Evolutionary conservation across 2,329 filamentous ascomycete genomes (phyloP), one percentile per base, ranked within the genome.

Genomic region (Incumbomyces delicatus): DNA sequence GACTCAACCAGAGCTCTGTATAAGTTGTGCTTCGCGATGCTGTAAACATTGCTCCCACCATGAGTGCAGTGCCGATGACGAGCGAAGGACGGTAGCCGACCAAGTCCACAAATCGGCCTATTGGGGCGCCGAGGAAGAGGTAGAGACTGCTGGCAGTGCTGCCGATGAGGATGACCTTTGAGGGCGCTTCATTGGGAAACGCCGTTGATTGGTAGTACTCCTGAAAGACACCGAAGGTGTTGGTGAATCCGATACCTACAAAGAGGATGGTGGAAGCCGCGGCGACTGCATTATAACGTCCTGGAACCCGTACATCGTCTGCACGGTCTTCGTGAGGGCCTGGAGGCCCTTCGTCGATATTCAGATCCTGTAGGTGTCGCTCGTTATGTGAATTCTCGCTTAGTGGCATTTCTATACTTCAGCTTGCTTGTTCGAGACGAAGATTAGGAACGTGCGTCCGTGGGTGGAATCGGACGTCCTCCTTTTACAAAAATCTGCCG

Each of bases 251-350:
- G 8, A 37, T 17, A 8, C 35, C 35, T 11, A 37, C 16, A 16
- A 37, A 37, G 8, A 37, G 35, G 35, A 17, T 17, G 16, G 35
- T 8, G 10, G 35, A 10, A 11, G 35, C 35, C 8, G 35, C 16
- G 8, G 16, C 16, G 35, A 37, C 17, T 11, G 17, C 35, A 37
- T 8, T 17, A 17, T 37, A 17, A 11, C 16, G 11, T 8, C 35
- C 31, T n/a, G 31, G 31, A n/a, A n/a, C n/a, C n/a, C 10, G 31
- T 10, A 10, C 31, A 73, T 69, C 20, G 69, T 69, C 36, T 74
- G 64, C 36, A 71, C 65, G 54, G 76, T 76, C 5, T 69, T 73
- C 45, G 65, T 68, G n/a, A n/a, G n/a, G n/a, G n/a, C n/a, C n/a
- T n/a, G n/a, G n/a, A n/a, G n/a, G n/a, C n/a, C n/a, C n/a, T n/a